phyloP scores from a whole-genome alignment of 768 basidiomycete species.

The Tulasnella sp. region DNA sequence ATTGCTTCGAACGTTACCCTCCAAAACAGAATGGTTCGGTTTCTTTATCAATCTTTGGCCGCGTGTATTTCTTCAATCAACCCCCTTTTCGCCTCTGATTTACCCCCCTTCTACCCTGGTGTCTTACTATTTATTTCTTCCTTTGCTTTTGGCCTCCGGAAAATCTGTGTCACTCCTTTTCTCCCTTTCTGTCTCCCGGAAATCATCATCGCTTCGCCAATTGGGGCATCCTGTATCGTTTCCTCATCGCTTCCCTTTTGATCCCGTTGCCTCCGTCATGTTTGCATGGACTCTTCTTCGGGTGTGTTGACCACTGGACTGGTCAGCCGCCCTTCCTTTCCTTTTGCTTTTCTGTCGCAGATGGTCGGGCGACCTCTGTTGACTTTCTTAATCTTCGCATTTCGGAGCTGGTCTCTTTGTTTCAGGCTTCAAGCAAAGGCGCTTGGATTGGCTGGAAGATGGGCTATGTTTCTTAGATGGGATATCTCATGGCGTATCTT shows the following conservation, averaged over 20 bases:
- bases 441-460: not conserved
- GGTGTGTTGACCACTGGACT: conserved; percentile 4
- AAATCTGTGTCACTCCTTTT: conserved; percentile 5
- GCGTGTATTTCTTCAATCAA: not conserved
- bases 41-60: conserved; percentile 1
- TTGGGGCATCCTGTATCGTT: not conserved
- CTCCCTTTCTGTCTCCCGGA: not conserved
- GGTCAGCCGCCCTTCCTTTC: not conserved
- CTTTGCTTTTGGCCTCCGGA: not conserved
- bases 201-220: conserved; percentile 4
- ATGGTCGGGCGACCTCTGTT: not conserved
- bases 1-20: not conserved
- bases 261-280: not conserved
- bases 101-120: conserved; percentile 4
- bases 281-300: conserved; percentile 8
- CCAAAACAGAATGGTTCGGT: not conserved
- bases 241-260: not conserved
- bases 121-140: conserved; percentile 18
- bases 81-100: not conserved
- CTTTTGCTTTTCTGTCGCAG: not conserved
- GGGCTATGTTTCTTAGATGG: not conserved
- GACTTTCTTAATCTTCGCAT: not conserved
- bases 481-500: not conserved
- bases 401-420: conserved; percentile 5
- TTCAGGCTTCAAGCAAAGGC: not conserved